phyloP scores from a whole-genome alignment of 139 green algal genomes.

The Chlorella sorokiniana region DNA sequence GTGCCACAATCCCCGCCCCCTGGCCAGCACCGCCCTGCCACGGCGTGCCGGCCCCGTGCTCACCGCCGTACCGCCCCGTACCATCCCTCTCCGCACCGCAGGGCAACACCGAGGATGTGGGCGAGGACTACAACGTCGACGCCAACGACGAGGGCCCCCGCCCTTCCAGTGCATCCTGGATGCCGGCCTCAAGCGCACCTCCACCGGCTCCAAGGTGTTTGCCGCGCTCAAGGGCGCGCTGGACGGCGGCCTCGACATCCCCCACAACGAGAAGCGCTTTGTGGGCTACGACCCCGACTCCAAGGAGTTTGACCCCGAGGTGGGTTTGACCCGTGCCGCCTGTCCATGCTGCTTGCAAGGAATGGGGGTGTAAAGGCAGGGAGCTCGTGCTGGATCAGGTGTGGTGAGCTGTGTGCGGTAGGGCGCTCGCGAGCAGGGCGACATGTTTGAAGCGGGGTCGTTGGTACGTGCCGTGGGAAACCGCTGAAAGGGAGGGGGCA shows the following conservation, averaged over 20 bases:
- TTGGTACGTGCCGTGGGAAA: too few relatives aligned
- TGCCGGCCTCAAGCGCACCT: conserved; percentile 95
- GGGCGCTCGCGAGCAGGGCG: too few relatives aligned
- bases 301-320: conserved; percentile 94
- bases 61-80: neutral
- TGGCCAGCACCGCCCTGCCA: neutral
- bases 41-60: neutral
- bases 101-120: conserved; percentile 61
- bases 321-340: conserved; percentile 1
- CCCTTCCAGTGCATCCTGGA: conserved; percentile 94
- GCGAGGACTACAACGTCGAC: conserved; percentile 98
- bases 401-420: too few relatives aligned
- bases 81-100: neutral
- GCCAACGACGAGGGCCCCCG: conserved; percentile 84
- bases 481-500: too few relatives aligned
- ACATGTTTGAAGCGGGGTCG: too few relatives aligned
- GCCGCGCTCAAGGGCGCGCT: conserved; percentile 78
- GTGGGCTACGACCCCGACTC: conserved; percentile 87
- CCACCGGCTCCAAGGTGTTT: conserved; percentile 88
- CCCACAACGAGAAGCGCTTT: conserved; percentile 99
- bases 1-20: neutral
- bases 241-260: conserved; percentile 97
- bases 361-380: neutral
- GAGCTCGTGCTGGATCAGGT: neutral
- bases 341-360: neutral